Percentiles rank a stretch among this genome's conserved stretches.
Evolutionary conservation across 108 stramenopile species (phyloP).

Genomic region (Pseudonitzschia pungens): DNA sequence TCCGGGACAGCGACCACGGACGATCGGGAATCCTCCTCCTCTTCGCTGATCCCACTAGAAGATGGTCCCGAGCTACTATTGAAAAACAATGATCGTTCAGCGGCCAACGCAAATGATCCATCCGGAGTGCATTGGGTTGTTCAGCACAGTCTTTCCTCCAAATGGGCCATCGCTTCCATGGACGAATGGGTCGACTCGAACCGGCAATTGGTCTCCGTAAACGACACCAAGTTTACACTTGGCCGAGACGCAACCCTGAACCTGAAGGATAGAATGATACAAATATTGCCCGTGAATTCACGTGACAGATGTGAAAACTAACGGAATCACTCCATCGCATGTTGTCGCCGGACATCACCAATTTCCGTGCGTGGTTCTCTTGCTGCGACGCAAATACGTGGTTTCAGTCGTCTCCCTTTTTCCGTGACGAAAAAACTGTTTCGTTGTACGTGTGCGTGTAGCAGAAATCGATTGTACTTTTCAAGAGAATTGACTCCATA

Average conservation of each 20-base stretch:
- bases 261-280: conserved; percentile 24
- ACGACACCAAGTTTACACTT: conserved; percentile 27
- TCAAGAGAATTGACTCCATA: too few relatives aligned
- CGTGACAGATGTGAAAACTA: too few relatives aligned
- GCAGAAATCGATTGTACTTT: too few relatives aligned
- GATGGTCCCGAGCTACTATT: background rate
- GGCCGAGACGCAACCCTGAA: background rate
- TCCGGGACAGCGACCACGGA: background rate
- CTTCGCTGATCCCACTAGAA: background rate
- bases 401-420: too few relatives aligned
- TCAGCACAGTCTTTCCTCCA: conserved; percentile 35
- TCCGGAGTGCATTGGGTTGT: conserved; percentile 13
- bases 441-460: too few relatives aligned
- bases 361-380: too few relatives aligned
- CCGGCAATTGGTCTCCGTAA: conserved; percentile 22
- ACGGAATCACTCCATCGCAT: too few relatives aligned
- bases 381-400: too few relatives aligned
- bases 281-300: background rate
- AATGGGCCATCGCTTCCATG: conserved; percentile 32
- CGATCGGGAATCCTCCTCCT: background rate
- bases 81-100: background rate
- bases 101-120: background rate
- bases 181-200: conserved; percentile 25
- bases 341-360: too few relatives aligned
- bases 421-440: too few relatives aligned